These are phyloP conservation scores for Stentor coeruleus DNA, from an alignment of 73 alveolate species.

Conservation along the genomic window DNA sequence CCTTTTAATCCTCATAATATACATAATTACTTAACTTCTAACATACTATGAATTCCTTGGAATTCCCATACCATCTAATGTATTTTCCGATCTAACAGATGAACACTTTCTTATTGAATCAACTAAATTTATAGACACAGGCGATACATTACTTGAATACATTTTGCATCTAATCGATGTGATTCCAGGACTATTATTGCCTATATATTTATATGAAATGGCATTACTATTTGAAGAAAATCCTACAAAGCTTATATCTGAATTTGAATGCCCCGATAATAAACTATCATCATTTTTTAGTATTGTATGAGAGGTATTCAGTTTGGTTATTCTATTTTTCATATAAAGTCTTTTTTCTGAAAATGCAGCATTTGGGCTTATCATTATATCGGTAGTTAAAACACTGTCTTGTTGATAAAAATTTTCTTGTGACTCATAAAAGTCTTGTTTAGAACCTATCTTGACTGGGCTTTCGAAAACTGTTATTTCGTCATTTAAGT, in stretches of 20 bases:
- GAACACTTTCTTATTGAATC: neutral
- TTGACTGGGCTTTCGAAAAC: neutral
- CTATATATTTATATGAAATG: too few species aligned
- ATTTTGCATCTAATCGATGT: neutral
- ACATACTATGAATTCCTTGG: too few species aligned
- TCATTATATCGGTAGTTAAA: too few species aligned
- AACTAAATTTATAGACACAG: neutral
- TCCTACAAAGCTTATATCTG: too few species aligned
- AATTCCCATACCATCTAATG: too few species aligned
- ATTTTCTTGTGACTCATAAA: too few species aligned
- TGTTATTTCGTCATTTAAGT: neutral
- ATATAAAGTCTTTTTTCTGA: neutral
- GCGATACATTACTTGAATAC: neutral
- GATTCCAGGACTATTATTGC: neutral
- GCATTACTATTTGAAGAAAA: neutral
- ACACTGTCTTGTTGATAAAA: too few species aligned
- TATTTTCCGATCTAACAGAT: too few species aligned
- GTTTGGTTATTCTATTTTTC: neutral
- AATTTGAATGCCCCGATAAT: neutral
- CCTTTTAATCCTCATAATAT: too few species aligned
- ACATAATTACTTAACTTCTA: too few species aligned
- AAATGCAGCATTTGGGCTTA: neutral
- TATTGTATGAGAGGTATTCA: neutral
- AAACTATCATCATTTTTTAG: too few species aligned
- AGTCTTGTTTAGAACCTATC: too few species aligned